Evolutionary conservation across 352 stramenopile genomes (phyloP).

Genomic region (Globisporangium viniferum): DNA sequence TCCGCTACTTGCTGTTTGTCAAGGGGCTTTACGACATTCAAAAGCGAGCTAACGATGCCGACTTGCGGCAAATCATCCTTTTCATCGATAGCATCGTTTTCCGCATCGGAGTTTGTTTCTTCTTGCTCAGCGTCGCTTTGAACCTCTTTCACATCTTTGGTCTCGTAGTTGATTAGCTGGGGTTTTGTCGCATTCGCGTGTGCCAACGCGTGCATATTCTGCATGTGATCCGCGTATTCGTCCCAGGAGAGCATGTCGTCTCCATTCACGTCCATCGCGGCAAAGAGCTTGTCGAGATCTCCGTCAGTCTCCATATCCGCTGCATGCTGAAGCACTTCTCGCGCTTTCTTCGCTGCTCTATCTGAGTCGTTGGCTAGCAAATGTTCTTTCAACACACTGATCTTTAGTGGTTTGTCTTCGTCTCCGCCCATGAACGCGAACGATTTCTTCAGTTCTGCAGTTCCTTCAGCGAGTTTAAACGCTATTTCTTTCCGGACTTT

Average conservation of each 20-base stretch:
- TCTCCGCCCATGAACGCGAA: conserved; percentile 40
- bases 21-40: background rate
- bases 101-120: background rate
- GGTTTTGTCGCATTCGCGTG: conserved; percentile 22
- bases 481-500: conserved; percentile 19
- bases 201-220: conserved; percentile 39
- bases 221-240: conserved; percentile 49
- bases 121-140: background rate
- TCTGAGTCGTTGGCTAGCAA: conserved; percentile 6
- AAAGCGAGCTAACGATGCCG: background rate
- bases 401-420: conserved; percentile 26
- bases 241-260: conserved; percentile 52
- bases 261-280: conserved; percentile 45
- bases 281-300: conserved; percentile 43
- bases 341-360: conserved; percentile 3
- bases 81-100: background rate
- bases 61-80: background rate
- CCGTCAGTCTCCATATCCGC: conserved; percentile 35
- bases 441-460: conserved; percentile 36
- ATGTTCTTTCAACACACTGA: conserved; percentile 27
- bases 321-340: conserved; percentile 32
- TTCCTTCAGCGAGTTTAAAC: conserved; percentile 36
- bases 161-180: conserved; percentile 5
- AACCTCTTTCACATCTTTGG: conserved; percentile 7
- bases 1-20: background rate